Evolutionary conservation across 768 basidiomycete genomes (phyloP), one percentile per base, ranked within the genome.

Genomic region (Boletus eberwhitei): DNA sequence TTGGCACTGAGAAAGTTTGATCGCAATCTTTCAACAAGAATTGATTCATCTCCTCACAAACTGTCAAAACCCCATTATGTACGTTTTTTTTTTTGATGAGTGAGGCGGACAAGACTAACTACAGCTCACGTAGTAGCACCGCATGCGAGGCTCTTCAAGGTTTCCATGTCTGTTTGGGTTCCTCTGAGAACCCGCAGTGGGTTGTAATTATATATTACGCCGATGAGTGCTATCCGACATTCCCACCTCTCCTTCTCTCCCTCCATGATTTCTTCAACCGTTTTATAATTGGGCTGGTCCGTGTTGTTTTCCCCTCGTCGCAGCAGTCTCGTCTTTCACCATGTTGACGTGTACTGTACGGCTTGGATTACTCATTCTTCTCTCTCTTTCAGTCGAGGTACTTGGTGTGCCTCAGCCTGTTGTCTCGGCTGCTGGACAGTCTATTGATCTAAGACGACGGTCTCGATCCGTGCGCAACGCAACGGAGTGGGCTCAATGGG

Each of bases 401-500:
- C 24, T 65, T 34, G 59, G 57, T 6, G 48, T 39, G 35, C 61
- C 59, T 58, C 53, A 38, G 22, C 48, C 32, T 40, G 8, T 37
- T 3, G 40, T 21, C 6, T 39, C 52, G 47, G 22, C 57, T 65
- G 58, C 41, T 52, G 59, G 64, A 32, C 67, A 61, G 57, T 59
- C 54, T n/a, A 52, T 70, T n/a, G 8, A 47, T 43, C 55, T 68
- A 1, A 66, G 41, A 52, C 57, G 58, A 35, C 54, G 55, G 14
- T 42, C 58, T 34, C 57, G 16, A 35, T 29, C 58, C 7, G 29
- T 37, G 34, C 61, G 58, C 45, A 61, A 65, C 4, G 58, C 55
- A 4, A 48, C 58, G 6, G 64, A 70, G 35, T 61, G 59, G 61
- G 61, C 59, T 16, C 54, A 32, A 21, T 70, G 64, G 84, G 83